phyloP scores from a whole-genome alignment of 1,139 yeast species.

The Geotrichum fermentans region DNA sequence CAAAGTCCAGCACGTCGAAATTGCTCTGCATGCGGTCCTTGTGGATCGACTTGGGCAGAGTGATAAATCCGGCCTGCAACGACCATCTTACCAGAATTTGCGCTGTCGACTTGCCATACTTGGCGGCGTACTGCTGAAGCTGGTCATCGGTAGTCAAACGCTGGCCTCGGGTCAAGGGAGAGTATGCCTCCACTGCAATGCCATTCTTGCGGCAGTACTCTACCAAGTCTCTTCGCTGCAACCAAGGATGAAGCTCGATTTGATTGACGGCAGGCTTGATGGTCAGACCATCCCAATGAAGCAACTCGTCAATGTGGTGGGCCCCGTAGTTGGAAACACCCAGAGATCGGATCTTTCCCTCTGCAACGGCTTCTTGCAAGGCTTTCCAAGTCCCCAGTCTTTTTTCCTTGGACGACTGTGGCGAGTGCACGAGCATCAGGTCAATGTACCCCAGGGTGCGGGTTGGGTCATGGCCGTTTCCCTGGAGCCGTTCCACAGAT shows the following conservation, averaged over 20 bases:
- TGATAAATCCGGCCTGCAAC: slow-evolving; percentile 45
- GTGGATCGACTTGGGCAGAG: slow-evolving; percentile 65
- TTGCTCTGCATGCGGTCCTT: slow-evolving; percentile 47
- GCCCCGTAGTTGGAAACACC: slow-evolving; percentile 46
- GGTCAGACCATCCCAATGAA: slow-evolving; percentile 38
- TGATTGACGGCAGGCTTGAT: slow-evolving; percentile 49
- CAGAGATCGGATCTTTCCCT: slow-evolving; percentile 38
- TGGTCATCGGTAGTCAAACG: slow-evolving; percentile 49
- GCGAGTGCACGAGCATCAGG: slow-evolving; percentile 40
- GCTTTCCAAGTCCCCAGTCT: slow-evolving; percentile 45
- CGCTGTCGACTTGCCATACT: slow-evolving; percentile 41
- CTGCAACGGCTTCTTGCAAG: slow-evolving; percentile 41
- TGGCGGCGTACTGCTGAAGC: slow-evolving; percentile 40
- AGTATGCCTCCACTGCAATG: slow-evolving; percentile 61
- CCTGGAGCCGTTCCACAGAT: slow-evolving; percentile 48
- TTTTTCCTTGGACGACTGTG: slow-evolving; percentile 29
- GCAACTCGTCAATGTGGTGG: slow-evolving; percentile 40
- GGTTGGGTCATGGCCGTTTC: neutral
- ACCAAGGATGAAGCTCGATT: slow-evolving; percentile 57
- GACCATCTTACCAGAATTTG: slow-evolving; percentile 47
- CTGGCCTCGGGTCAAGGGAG: slow-evolving; percentile 63
- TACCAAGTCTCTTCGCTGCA: slow-evolving; percentile 51
- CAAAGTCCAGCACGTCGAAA: slow-evolving; percentile 47
- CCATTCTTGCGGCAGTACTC: slow-evolving; percentile 49
- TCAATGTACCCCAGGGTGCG: slow-evolving; percentile 46